Percentiles rank a stretch among this genome's conserved stretches.
These are phyloP conservation scores for Hemisphaericaspora lyxosophila DNA, from an alignment of 1,139 yeast species.

Conservation along the genomic window DNA sequence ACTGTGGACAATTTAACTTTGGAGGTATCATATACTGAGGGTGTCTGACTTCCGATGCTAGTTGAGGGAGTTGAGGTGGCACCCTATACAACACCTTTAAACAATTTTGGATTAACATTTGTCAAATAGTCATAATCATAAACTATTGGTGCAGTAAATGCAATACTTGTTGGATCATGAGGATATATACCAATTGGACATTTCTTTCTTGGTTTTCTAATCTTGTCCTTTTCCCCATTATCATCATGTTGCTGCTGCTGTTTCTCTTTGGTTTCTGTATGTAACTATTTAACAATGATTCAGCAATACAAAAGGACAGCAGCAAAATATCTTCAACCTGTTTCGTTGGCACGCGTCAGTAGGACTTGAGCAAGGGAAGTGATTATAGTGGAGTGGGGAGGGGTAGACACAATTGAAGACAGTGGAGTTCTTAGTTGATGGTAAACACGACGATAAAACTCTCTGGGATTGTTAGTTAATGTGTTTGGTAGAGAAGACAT, in stretches of 20 bases:
- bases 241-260: constrained; percentile 3
- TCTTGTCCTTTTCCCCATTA: constrained; percentile 3
- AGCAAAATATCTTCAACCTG: no score
- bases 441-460: no score
- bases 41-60: background rate
- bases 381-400: no score
- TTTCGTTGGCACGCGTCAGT: no score
- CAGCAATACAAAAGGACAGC: no score
- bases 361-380: no score
- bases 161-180: constrained; percentile 3
- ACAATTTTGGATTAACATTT: constrained; percentile 39
- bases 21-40: constrained; percentile 20
- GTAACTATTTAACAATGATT: no score
- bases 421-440: no score
- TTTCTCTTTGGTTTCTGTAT: no score
- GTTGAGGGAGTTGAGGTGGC: constrained; percentile 10
- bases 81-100: constrained; percentile 38
- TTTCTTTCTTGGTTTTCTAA: constrained; percentile 6
- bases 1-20: constrained; percentile 25
- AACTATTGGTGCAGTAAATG: constrained; percentile 45
- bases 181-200: constrained; percentile 9
- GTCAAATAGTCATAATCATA: constrained; percentile 45
- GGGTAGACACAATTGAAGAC: no score
- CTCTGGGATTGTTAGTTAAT: no score
- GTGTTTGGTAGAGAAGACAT: no score